Evolutionary conservation across 352 stramenopile genomes (phyloP).

Genomic region (Pythium aristosporum): DNA sequence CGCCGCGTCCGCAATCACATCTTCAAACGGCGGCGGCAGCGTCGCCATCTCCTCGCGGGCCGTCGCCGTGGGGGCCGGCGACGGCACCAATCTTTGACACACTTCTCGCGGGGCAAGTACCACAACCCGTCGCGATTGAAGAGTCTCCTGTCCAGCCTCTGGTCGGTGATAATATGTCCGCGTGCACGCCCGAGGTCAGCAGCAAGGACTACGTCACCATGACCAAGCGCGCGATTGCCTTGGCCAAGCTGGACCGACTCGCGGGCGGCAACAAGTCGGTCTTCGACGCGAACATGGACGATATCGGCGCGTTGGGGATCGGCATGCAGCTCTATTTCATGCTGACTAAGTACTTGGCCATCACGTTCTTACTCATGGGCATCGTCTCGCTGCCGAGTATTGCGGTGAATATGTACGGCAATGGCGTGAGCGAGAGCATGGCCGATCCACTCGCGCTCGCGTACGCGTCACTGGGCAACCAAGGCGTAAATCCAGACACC

Average conservation of each 20-base stretch:
- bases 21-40: neutral
- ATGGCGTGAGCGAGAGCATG: constrained; percentile 66
- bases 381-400: constrained; percentile 63
- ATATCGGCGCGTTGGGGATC: constrained; percentile 79
- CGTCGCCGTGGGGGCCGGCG: neutral
- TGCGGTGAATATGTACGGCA: constrained; percentile 56
- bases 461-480: constrained; percentile 75
- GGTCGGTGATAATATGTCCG: neutral
- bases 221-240: constrained; percentile 41
- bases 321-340: constrained; percentile 87
- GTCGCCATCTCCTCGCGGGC: neutral
- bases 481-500: constrained; percentile 67
- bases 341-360: constrained; percentile 71
- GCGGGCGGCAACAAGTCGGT: constrained; percentile 62
- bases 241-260: constrained; percentile 56
- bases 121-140: too few relatives aligned
- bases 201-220: constrained; percentile 58
- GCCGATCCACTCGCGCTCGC: constrained; percentile 68
- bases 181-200: constrained; percentile 14
- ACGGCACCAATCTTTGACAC: neutral
- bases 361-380: constrained; percentile 71
- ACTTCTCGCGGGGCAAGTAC: neutral
- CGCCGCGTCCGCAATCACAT: neutral
- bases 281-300: constrained; percentile 57
- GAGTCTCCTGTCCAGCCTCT: neutral